phyloP scores from a whole-genome alignment of 108 stramenopile species.

The Skeletonema menzelii region DNA sequence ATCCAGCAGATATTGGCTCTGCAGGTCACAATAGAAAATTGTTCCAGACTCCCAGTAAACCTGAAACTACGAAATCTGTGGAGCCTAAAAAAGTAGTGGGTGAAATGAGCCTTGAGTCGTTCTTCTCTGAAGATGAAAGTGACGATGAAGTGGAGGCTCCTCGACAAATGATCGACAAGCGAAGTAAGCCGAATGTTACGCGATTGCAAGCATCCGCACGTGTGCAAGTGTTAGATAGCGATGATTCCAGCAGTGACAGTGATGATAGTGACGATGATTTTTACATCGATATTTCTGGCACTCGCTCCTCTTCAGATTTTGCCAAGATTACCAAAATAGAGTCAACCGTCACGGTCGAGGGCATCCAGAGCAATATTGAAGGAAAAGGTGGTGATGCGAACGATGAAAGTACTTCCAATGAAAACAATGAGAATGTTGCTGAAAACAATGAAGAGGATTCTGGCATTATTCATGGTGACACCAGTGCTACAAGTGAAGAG shows the following conservation, averaged over 20 bases:
- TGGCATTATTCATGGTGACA: background rate
- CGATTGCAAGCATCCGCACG: background rate
- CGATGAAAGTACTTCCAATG: background rate
- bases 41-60: constrained; percentile 16
- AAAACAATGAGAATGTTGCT: background rate
- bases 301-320: constrained; percentile 7
- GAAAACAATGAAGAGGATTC: background rate
- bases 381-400: background rate
- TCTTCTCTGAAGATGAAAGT: constrained; percentile 42
- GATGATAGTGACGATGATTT: constrained; percentile 43
- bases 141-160: constrained; percentile 17
- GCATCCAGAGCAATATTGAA: background rate
- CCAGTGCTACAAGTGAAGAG: background rate
- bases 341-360: background rate
- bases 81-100: background rate
- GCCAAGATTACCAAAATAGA: background rate
- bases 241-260: constrained; percentile 25
- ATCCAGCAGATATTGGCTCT: too few species aligned
- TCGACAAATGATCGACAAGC: constrained; percentile 4
- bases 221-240: constrained; percentile 10
- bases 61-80: background rate
- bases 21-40: constrained; percentile 9
- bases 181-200: background rate
- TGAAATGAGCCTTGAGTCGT: constrained; percentile 29
- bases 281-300: constrained; percentile 29